Evolutionary conservation across 108 stramenopile genomes (phyloP), one percentile per base, ranked within the genome.

Genomic region (Seminavis robusta): DNA sequence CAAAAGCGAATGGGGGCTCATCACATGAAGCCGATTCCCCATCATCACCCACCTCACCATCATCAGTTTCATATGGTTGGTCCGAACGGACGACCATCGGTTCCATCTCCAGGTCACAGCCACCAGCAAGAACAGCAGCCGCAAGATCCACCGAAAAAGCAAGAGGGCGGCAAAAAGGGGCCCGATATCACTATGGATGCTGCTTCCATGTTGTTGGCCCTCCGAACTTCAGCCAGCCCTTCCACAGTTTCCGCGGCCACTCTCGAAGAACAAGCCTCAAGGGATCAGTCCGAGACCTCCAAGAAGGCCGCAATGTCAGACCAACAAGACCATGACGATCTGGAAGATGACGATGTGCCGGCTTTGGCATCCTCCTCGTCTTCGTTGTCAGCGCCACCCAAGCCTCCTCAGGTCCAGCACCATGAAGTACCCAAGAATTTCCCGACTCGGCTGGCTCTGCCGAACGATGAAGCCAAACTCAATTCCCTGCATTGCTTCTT

Each of bases 401-500:
- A n/a, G n/a, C n/a, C n/a, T n/a, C n/a, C n/a, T n/a, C n/a, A n/a
- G n/a, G n/a, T 53, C 13, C n/a, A n/a, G n/a, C n/a, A n/a, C n/a
- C n/a, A n/a, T n/a, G n/a, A n/a, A n/a, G 53, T 69, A 31, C 78
- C 78, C 0, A 48, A 62, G 8, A 53, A 69, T 31, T 73, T 67
- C 45, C 78, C 78, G 3, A 63, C 59, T 23, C 43, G 79, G 11
- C 36, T 80, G 40, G 52, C 67, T 0, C 30, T 69, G 10, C 61
- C 49, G 10, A 21, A 64, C 0, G 79, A 80, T 29, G 62, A 61
- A 13, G 30, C 56, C 9, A 71, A 76, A 25, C 66, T 80, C 17
- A 80, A 80, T 27, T 66, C 71, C 16, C 53, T 80, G 33, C 79
- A 80, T 36, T 80, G 79, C 40, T 80, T 65, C 45, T 52, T 80